These are phyloP conservation scores for Globisporangium nagaii DNA, from an alignment of 352 stramenopile genomes.

Conservation along the genomic window DNA sequence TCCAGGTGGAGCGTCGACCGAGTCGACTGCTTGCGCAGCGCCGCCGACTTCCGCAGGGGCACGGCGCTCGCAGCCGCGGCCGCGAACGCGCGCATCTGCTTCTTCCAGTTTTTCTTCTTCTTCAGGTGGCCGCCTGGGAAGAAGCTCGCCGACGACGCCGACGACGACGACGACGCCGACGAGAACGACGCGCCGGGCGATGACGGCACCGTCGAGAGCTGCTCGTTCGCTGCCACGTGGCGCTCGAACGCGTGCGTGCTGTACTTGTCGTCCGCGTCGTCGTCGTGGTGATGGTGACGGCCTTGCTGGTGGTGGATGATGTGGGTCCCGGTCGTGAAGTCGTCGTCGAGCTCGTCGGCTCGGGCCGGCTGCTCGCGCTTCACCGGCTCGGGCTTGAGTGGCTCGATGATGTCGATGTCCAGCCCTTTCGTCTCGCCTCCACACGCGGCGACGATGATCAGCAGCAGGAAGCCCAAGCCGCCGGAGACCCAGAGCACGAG, in stretches of 20 bases:
- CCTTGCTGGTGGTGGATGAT: too few species aligned
- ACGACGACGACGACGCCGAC: slow-evolving; percentile 11
- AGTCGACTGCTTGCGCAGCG: slow-evolving; percentile 9
- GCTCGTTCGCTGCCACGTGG: slow-evolving; percentile 1
- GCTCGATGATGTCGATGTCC: slow-evolving; percentile 15
- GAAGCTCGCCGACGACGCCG: slow-evolving; percentile 4
- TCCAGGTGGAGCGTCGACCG: slow-evolving; percentile 12
- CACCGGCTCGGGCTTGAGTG: neutral
- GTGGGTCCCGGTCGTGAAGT: too few species aligned
- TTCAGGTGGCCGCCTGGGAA: neutral
- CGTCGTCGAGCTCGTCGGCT: neutral
- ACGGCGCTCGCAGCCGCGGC: neutral
- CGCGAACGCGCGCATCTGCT: slow-evolving; percentile 13
- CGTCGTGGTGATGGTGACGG: slow-evolving; percentile 19
- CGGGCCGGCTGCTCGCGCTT: neutral
- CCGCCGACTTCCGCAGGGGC: slow-evolving; percentile 3
- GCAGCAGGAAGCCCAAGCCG: neutral
- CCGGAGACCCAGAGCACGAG: slow-evolving; percentile 8
- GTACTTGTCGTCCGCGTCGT: slow-evolving; percentile 8
- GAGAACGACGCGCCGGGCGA: slow-evolving; percentile 11
- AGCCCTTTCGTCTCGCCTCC: slow-evolving; percentile 8
- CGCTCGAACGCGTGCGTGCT: neutral
- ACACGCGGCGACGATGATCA: slow-evolving; percentile 1
- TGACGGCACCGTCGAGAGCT: slow-evolving; percentile 24
- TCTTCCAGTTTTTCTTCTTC: slow-evolving; percentile 9